Evolutionary conservation across 345 rosid genomes (phyloP).

Genomic region (Salix viminalis): DNA sequence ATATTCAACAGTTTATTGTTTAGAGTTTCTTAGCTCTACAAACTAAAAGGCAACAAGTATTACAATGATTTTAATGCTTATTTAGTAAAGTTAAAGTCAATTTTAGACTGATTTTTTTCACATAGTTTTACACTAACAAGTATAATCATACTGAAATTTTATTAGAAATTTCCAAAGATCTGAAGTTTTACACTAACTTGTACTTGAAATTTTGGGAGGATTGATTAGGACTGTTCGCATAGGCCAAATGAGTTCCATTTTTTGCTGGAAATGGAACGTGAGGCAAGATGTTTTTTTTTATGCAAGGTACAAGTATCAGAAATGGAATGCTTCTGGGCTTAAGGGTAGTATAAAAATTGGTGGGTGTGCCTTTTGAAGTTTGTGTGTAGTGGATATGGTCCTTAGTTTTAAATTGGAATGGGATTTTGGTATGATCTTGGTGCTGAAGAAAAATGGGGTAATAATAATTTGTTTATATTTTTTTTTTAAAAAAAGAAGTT

Average conservation of each 20-base stretch:
- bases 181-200: no score
- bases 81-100: no score
- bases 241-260: constrained; percentile 18
- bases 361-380: neutral
- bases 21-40: accelerated
- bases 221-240: constrained; percentile 9
- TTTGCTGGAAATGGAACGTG: neutral
- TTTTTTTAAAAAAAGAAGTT: no score
- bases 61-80: no score
- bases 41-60: no score
- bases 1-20: no score
- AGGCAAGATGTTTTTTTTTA: no score
- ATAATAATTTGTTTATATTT: neutral
- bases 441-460: neutral
- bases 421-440: neutral
- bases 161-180: no score
- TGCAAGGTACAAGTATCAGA: neutral
- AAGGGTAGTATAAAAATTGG: neutral
- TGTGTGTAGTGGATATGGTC: neutral
- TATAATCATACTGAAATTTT: no score
- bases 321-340: neutral
- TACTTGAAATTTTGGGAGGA: neutral
- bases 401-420: neutral
- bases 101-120: no score
- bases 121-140: no score